phyloP scores from a whole-genome alignment of 2,329 filamentous ascomycete species.

The Tothia fuscella region DNA sequence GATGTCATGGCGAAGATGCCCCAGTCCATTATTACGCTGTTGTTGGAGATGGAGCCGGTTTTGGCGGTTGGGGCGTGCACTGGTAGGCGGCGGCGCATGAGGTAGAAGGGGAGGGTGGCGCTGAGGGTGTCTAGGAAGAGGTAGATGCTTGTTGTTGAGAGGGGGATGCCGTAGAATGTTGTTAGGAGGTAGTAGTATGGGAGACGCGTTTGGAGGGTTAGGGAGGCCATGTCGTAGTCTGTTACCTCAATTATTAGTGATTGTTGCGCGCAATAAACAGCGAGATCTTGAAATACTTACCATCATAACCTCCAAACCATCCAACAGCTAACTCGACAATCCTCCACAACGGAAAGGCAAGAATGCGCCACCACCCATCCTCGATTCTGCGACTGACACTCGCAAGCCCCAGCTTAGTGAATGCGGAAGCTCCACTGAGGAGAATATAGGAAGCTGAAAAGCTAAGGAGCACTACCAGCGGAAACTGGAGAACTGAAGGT shows the following conservation, averaged over 20 bases:
- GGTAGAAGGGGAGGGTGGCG: conserved; percentile 59
- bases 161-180: conserved; percentile 63
- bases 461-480: conserved; percentile 6
- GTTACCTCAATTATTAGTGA: conserved; percentile 15
- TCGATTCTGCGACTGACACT: conserved; percentile 52
- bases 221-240: conserved; percentile 32
- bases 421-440: neutral
- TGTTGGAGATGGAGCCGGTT: conserved; percentile 40
- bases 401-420: conserved; percentile 44
- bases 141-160: conserved; percentile 47
- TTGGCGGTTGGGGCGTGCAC: conserved; percentile 5
- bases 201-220: conserved; percentile 54
- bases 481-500: conserved; percentile 2
- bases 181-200: conserved; percentile 65
- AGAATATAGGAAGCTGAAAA: conserved; percentile 4
- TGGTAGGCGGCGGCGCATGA: conserved; percentile 47
- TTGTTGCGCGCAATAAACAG: neutral
- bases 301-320: conserved; percentile 66
- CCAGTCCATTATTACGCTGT: conserved; percentile 43
- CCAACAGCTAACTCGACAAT: conserved; percentile 54
- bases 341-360: conserved; percentile 44
- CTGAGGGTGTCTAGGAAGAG: conserved; percentile 58
- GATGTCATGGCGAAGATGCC: conserved; percentile 34
- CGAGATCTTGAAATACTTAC: conserved; percentile 31
- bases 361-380: conserved; percentile 48